Evolutionary conservation across 306 rosid species (phyloP), one percentile per base, ranked within the genome.

Genomic region (Dryas drummondii): DNA sequence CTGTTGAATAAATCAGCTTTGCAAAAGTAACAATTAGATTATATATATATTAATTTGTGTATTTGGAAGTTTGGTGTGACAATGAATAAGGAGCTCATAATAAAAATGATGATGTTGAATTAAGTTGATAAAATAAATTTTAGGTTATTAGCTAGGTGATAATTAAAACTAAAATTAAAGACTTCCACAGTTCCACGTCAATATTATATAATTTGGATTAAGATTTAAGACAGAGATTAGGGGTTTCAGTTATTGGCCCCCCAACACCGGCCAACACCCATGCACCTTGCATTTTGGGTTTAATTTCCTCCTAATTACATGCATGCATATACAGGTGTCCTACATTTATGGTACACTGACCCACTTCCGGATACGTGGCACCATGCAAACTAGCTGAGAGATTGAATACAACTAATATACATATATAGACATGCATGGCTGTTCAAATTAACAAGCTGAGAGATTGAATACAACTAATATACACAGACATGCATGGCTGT

Each of bases 321-420:
- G 37, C 37, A 15, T 54, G 22, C 58, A 2, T 54, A 7, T 6
- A n/a, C 3, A 69, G 4, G 49, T 69, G 49, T 8, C 73, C 26
- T 2, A 5, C 48, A 5, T 3, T 7, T 4, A 37, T 6, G 32
- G 52, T 13, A 11, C 2, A 15, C 1, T 37, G 37, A 7, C 37
- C 50, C 74, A 32, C 14, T 14, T 27, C 1, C 44, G 17, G 70
- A 56, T 12, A 9, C 59, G 46, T 66, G 74, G 82, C 59, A 14
- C 12, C 22, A 37, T 54, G 6, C 66, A 56, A 66, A 19, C 79
- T 73, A 32, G 37, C 37, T 32, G 37, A 70, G 14, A 61, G 48
- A n/a, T 53, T 59, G n/a, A 42, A 44, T 7, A 16, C 26, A 14
- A 27, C 71, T 48, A 73, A 47, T 32, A 32, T 32, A 32, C 3